A percentile compares a stretch with the other conserved stretches of the same genome.
Evolutionary conservation across 805 yeast genomes (phyloP).

Genomic region (Naumovozyma castellii): DNA sequence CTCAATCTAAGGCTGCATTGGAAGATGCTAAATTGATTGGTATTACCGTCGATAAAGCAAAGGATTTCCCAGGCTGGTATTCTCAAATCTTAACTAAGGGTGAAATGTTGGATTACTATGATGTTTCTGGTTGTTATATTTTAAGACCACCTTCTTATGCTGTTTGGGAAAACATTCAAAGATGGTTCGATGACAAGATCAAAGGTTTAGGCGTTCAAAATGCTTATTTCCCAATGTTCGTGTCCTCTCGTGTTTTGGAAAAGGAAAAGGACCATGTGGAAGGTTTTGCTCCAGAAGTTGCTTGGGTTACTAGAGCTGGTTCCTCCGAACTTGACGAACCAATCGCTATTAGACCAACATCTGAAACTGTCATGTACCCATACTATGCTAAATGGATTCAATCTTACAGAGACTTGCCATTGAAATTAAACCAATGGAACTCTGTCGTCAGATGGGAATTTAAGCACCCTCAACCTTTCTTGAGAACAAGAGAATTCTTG

Average conservation of each 20-base stretch:
- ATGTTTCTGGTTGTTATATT: constrained; percentile 97
- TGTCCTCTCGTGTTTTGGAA: constrained; percentile 83
- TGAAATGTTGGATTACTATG: constrained; percentile 97
- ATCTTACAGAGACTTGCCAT: constrained; percentile 95
- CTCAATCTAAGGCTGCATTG: constrained; percentile 39
- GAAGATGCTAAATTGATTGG: constrained; percentile 90
- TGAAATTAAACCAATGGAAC: constrained; percentile 97
- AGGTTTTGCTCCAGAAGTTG: constrained; percentile 99
- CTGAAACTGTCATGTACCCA: constrained; percentile 99
- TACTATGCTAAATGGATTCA: constrained; percentile 98
- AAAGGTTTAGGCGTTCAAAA: constrained; percentile 86
- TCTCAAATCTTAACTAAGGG: constrained; percentile 93
- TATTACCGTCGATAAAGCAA: constrained; percentile 85
- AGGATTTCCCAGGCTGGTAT: constrained; percentile 95
- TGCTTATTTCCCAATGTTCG: constrained; percentile 98
- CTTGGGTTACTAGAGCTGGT: constrained; percentile 99
- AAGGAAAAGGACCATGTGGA: constrained; percentile 97
- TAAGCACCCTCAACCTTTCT: constrained; percentile 98
- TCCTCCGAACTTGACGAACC: constrained; percentile 91
- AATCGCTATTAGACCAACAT: constrained; percentile 97
- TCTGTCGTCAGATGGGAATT: constrained; percentile 99
- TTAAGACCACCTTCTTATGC: constrained; percentile 91
- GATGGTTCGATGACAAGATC: constrained; percentile 72
- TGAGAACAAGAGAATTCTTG: constrained; percentile 96
- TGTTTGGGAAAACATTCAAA: constrained; percentile 91